Evolutionary conservation across 371 early-diverging fungal genomes (phyloP).

Genomic region (Coemansia sp.): DNA sequence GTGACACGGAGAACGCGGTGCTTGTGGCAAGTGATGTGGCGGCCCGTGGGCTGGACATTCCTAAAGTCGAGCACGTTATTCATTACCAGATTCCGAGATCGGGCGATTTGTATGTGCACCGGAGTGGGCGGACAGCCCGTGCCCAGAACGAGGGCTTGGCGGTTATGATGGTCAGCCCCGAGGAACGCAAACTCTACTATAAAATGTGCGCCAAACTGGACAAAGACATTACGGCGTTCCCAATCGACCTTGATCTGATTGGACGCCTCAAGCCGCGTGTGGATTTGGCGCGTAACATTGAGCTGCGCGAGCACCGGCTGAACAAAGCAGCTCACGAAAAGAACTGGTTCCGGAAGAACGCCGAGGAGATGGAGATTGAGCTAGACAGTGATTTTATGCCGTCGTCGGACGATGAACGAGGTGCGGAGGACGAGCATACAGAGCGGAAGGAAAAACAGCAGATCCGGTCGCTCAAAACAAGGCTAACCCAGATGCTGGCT

Average conservation of each 20-base stretch:
- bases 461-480: constrained; percentile 57
- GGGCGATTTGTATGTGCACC: constrained; percentile 83
- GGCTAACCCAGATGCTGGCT: constrained; percentile 62
- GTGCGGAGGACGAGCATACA: constrained; percentile 24
- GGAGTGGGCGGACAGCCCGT: constrained; percentile 89
- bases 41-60: constrained; percentile 88
- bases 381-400: constrained; percentile 69
- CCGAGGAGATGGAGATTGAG: constrained; percentile 81
- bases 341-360: constrained; percentile 84
- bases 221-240: constrained; percentile 55
- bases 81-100: constrained; percentile 87
- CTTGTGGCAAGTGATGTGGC: constrained; percentile 91
- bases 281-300: constrained; percentile 74
- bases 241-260: constrained; percentile 47
- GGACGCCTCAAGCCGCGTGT: constrained; percentile 66
- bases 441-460: constrained; percentile 51
- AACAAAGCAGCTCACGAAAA: constrained; percentile 68
- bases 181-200: constrained; percentile 75
- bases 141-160: constrained; percentile 82
- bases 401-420: constrained; percentile 43
- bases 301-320: constrained; percentile 70
- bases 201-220: constrained; percentile 73
- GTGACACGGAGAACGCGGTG: constrained; percentile 63
- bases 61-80: constrained; percentile 75
- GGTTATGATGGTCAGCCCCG: constrained; percentile 77